phyloP scores from a whole-genome alignment of 768 basidiomycete species.

The Termitomyces sp. region DNA sequence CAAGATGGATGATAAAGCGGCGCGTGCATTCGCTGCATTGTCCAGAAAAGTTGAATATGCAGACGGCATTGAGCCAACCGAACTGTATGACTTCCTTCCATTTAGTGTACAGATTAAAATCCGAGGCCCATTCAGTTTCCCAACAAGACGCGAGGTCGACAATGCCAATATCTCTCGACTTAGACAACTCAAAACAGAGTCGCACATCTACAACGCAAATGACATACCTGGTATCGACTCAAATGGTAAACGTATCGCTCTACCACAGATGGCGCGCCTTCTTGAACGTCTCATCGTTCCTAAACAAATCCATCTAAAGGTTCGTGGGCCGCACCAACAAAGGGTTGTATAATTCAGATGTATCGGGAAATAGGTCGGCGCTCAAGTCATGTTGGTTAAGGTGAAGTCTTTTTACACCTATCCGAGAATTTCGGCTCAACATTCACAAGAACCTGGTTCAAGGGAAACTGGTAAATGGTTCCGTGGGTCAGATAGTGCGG shows the following conservation, averaged over 20 bases:
- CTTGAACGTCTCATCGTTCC: constrained; percentile 64
- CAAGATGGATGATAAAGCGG: constrained; percentile 39
- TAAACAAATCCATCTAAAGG: constrained; percentile 44
- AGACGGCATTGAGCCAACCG: constrained; percentile 80
- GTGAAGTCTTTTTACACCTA: constrained; percentile 24
- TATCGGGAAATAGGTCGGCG: constrained; percentile 49
- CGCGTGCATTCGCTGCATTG: constrained; percentile 50
- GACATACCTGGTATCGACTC: constrained; percentile 47
- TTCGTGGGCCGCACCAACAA: constrained; percentile 15
- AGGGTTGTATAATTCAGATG: neutral
- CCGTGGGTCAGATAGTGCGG: constrained; percentile 50
- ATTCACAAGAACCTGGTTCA: constrained; percentile 57
- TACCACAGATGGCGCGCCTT: constrained; percentile 37
- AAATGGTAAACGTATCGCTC: constrained; percentile 30
- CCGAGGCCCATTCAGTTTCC: constrained; percentile 45
- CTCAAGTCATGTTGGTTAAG: constrained; percentile 86
- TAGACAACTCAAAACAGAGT: constrained; percentile 33
- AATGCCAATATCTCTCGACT: constrained; percentile 57
- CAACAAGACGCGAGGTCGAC: constrained; percentile 71
- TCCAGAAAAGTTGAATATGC: constrained; percentile 55
- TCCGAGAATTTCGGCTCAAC: neutral
- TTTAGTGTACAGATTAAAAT: neutral
- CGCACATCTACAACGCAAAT: constrained; percentile 35
- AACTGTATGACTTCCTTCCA: constrained; percentile 47
- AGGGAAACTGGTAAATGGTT: constrained; percentile 69